Evolutionary conservation across 129 eudicot species (phyloP), one percentile per base, ranked within the genome.

Genomic region (Flaveria brownii): DNA sequence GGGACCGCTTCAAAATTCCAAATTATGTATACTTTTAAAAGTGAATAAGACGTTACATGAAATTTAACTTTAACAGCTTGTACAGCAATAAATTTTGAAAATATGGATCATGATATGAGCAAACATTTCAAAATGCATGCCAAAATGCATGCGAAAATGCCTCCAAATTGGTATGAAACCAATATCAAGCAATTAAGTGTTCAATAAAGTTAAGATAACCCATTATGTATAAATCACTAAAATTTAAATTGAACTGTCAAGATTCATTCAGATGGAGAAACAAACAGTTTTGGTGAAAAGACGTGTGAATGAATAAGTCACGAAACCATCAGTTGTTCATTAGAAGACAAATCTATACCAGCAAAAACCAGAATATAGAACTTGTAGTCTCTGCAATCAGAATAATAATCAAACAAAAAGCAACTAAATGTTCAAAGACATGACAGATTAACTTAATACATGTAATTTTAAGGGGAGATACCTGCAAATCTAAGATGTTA

Each of bases 401-500:
- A 36, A 36, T 36, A 36, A 36, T 36, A 36, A 36, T 56, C 28
- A 8, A 56, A 8, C 62, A 56, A 8, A 54, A 56, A 56, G 26
- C 28, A 56, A 56, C 26, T 17, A 20, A 56, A 56, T 7, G 5
- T 55, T 55, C 12, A 54, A 6, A 56, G 10, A 16, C 46, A 15
- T 6, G 69, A 33, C 45, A 63, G 69, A 63, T 63, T 17, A 67
- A 57, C 42, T 73, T 25, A 41, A 57, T 33, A 59, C 36, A 47
- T 36, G 46, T 65, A 11, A 63, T 16, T 15, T 26, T 11, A 15
- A 22, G 28, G 23, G 50, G 42, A 60, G 33, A 78, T 80, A 94
- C 99, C 93, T 91, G 88, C 89, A 94, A 83, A 82, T 94, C 99
- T 63, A 94, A 86, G 51, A 87, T 77, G 85, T 94, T 94, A 81